Conservation (phyloP, 2,329 filamentous ascomycete species). For the Davidsoniella virescens region DNA sequence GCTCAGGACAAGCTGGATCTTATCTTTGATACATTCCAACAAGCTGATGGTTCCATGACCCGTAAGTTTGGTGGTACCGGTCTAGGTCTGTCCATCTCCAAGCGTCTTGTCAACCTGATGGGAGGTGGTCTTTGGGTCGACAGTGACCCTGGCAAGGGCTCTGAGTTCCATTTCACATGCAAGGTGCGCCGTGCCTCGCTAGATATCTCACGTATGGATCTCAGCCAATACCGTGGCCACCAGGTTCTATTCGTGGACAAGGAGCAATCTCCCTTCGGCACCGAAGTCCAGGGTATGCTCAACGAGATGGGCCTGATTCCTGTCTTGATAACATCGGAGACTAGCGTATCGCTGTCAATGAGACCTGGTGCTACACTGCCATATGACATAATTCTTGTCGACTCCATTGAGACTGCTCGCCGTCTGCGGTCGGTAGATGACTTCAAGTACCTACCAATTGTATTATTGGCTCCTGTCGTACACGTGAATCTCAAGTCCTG, state of each 20-base stretch:
- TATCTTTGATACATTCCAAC: slow-evolving; percentile 98
- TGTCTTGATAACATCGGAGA: slow-evolving; percentile 68
- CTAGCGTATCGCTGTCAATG: slow-evolving; percentile 40
- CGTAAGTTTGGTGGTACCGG: slow-evolving; percentile 92
- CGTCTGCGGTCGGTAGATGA: slow-evolving; percentile 74
- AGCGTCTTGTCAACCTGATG: slow-evolving; percentile 89
- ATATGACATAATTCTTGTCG: slow-evolving; percentile 92
- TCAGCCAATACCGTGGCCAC: slow-evolving; percentile 82
- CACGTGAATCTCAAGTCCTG: slow-evolving; percentile 88
- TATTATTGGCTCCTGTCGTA: slow-evolving; percentile 75
- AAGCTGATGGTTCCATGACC: slow-evolving; percentile 92
- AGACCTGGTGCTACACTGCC: slow-evolving; percentile 43
- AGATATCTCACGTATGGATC: slow-evolving; percentile 59
- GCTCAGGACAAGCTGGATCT: slow-evolving; percentile 87
- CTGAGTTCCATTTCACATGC: slow-evolving; percentile 93
- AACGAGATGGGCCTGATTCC: slow-evolving; percentile 64
- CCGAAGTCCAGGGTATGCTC: slow-evolving; percentile 65
- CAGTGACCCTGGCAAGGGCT: slow-evolving; percentile 79
- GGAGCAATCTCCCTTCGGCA: slow-evolving; percentile 59
- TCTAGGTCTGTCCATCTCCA: slow-evolving; percentile 85
- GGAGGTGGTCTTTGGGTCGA: slow-evolving; percentile 92
- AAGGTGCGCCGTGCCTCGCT: slow-evolving; percentile 70
- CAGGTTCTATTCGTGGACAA: slow-evolving; percentile 92
- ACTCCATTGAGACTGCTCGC: slow-evolving; percentile 82
- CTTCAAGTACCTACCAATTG: slow-evolving; percentile 95